Evolutionary conservation across 2,329 filamentous ascomycete genomes (phyloP).

Genomic region (Nemania sp.): DNA sequence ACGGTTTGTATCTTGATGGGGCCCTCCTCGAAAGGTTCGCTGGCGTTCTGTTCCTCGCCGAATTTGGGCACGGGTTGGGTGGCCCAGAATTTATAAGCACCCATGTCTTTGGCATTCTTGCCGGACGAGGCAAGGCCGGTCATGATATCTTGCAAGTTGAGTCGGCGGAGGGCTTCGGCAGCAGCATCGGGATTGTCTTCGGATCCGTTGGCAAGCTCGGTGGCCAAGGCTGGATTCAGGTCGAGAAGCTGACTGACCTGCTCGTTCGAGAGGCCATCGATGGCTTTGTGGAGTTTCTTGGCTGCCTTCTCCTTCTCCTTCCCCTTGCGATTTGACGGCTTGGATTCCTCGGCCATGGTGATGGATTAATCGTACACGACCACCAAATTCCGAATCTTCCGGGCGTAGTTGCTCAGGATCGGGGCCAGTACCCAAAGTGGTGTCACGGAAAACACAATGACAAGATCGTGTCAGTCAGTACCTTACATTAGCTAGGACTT

Average conservation of each 20-base stretch:
- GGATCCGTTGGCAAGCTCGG: conserved; percentile 54
- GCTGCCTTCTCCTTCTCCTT: conserved; percentile 52
- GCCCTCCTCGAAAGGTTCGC: conserved; percentile 69
- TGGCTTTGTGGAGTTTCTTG: conserved; percentile 60
- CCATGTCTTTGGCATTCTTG: conserved; percentile 96
- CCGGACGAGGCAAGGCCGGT: conserved; percentile 75
- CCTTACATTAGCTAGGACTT: conserved; percentile 10
- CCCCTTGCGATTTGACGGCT: conserved; percentile 57
- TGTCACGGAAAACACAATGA: neutral
- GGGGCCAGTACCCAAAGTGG: neutral
- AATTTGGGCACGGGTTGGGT: conserved; percentile 95
- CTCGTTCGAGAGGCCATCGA: conserved; percentile 58
- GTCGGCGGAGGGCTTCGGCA: conserved; percentile 60
- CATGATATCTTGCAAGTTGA: conserved; percentile 73
- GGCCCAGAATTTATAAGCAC: conserved; percentile 97
- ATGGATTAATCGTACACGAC: neutral
- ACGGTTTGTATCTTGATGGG: conserved; percentile 81
- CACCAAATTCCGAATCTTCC: neutral
- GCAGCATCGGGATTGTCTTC: conserved; percentile 42
- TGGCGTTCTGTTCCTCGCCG: conserved; percentile 58
- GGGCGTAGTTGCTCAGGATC: neutral
- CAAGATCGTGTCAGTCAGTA: neutral
- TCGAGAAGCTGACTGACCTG: conserved; percentile 69
- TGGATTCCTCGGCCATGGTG: conserved; percentile 61
- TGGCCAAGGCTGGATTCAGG: conserved; percentile 73